Conservation (phyloP, 768 basidiomycete species). For the Amanita muscaria region DNA sequence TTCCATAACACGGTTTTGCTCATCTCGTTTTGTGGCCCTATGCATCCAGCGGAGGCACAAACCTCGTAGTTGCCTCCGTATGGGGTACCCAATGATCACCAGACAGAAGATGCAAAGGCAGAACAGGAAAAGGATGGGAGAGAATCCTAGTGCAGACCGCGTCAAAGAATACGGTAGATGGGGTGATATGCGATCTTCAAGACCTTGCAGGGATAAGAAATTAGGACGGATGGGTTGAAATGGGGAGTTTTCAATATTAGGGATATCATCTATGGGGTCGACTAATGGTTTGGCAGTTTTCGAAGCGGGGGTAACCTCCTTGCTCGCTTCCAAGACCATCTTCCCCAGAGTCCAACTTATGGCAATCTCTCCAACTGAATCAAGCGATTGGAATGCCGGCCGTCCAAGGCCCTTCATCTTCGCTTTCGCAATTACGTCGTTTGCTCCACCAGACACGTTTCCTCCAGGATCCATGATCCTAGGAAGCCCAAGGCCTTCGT, state of each 20-base stretch:
- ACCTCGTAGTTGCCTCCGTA: slow-evolving; percentile 47
- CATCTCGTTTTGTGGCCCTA: slow-evolving; percentile 25
- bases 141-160: slow-evolving; percentile 62
- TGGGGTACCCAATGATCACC: slow-evolving; percentile 38
- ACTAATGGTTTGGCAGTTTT: slow-evolving; percentile 47
- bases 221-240: slow-evolving; percentile 59
- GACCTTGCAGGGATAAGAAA: slow-evolving; percentile 45
- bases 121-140: slow-evolving; percentile 53
- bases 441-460: slow-evolving; percentile 58
- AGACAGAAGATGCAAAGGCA: slow-evolving; percentile 38
- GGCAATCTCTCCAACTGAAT: slow-evolving; percentile 86
- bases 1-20: slow-evolving; percentile 36
- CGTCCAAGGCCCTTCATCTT: slow-evolving; percentile 72
- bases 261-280: slow-evolving; percentile 65
- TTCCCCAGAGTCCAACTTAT: slow-evolving; percentile 98
- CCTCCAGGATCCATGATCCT: slow-evolving; percentile 83
- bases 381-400: slow-evolving; percentile 87
- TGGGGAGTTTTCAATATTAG: slow-evolving; percentile 40
- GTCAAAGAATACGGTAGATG: slow-evolving; percentile 58
- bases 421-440: slow-evolving; percentile 69
- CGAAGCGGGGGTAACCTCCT: slow-evolving; percentile 51
- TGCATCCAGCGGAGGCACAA: slow-evolving; percentile 36
- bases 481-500: slow-evolving; percentile 93
- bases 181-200: slow-evolving; percentile 59
- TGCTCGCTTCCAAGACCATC: slow-evolving; percentile 97